Evolutionary conservation across 108 stramenopile species (phyloP).

Genomic region (Schizochytrium sp.): DNA sequence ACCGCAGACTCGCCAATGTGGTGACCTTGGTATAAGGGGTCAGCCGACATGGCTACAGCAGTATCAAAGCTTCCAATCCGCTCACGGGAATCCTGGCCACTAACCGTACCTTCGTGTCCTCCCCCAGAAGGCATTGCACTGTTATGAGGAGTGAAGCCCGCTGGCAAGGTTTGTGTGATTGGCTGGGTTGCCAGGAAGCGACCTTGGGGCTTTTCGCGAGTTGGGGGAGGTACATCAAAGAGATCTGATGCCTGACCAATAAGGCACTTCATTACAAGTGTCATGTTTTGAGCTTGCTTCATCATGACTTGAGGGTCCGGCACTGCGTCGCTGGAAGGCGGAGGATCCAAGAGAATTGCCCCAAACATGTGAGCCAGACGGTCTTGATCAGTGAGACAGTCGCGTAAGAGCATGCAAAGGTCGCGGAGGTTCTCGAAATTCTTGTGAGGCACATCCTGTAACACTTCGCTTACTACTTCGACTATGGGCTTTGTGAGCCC

Average conservation of each 20-base stretch:
- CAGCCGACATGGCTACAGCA: not conserved
- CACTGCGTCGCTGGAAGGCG: not conserved
- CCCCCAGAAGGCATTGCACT: not conserved
- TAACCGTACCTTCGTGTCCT: not conserved
- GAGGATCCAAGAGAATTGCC: conserved; percentile 5
- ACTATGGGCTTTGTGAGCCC: not conserved
- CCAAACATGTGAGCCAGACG: conserved; percentile 54
- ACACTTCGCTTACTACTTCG: not conserved
- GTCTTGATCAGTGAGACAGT: conserved; percentile 34
- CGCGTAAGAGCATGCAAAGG: not conserved
- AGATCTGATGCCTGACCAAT: not conserved
- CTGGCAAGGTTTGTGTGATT: not conserved
- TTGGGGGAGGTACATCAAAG: conserved; percentile 28
- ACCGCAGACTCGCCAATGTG: not conserved
- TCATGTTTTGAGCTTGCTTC: not conserved
- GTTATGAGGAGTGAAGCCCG: not conserved
- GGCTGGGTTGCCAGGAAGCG: not conserved
- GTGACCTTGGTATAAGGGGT: not conserved
- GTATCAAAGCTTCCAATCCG: not conserved
- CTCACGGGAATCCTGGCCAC: not conserved
- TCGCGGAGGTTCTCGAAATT: not conserved
- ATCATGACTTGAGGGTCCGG: conserved; percentile 35
- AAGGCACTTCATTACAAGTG: conserved; percentile 38
- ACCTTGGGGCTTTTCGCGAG: not conserved
- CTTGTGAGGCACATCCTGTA: conserved; percentile 15